phyloP scores from a whole-genome alignment of 2,329 filamentous ascomycete genomes.

The Apiospora aurea region DNA sequence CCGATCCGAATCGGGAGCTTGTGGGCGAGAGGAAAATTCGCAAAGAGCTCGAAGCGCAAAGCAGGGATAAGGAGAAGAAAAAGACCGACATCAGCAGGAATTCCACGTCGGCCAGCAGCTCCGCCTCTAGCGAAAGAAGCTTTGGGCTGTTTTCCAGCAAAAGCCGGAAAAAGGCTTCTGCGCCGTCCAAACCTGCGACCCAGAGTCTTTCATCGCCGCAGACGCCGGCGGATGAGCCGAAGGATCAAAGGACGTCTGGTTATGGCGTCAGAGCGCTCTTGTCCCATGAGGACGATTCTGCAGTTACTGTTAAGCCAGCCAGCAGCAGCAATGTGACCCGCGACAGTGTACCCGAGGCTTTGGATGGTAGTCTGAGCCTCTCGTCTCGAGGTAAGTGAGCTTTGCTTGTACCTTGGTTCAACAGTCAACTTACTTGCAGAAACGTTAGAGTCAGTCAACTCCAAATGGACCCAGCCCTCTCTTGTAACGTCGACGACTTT shows the following conservation, averaged over 20 bases:
- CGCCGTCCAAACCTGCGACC: slow-evolving; percentile 33
- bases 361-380: slow-evolving; percentile 36
- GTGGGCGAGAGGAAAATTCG: slow-evolving; percentile 60
- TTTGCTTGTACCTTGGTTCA: slow-evolving; percentile 1
- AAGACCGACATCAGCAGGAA: slow-evolving; percentile 40
- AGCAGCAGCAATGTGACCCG: slow-evolving; percentile 28
- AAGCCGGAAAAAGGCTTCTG: slow-evolving; percentile 43
- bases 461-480: slow-evolving; percentile 51
- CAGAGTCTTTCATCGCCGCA: slow-evolving; percentile 17
- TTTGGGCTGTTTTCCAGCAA: slow-evolving; percentile 54
- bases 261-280: slow-evolving; percentile 38
- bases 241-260: slow-evolving; percentile 32
- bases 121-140: slow-evolving; percentile 47
- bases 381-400: slow-evolving; percentile 45
- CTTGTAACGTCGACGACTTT: slow-evolving; percentile 42
- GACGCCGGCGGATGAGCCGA: slow-evolving; percentile 28
- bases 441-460: slow-evolving; percentile 51
- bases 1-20: slow-evolving; percentile 59
- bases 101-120: slow-evolving; percentile 53
- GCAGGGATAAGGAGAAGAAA: slow-evolving; percentile 42
- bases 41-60: slow-evolving; percentile 51
- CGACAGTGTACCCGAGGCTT: slow-evolving; percentile 32
- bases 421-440: slow-evolving; percentile 31
- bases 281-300: slow-evolving; percentile 33
- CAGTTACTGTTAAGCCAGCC: slow-evolving; percentile 32